Evolutionary conservation across 2,329 filamentous ascomycete species (phyloP).

Genomic region (Xylaria sp.): DNA sequence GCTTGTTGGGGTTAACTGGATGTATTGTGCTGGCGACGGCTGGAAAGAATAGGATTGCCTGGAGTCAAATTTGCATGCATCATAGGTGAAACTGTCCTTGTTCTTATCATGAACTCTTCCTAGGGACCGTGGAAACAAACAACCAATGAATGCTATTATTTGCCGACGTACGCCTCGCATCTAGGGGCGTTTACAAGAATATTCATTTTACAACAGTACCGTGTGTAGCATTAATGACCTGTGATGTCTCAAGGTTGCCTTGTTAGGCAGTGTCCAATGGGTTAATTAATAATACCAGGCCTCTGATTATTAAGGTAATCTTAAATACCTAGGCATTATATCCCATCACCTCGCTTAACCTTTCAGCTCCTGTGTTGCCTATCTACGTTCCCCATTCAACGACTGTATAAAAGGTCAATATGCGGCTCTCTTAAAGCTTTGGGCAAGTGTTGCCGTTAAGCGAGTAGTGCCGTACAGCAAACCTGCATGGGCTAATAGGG

Average conservation of each 20-base stretch:
- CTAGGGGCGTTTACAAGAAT: too few species aligned
- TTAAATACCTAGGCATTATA: background rate
- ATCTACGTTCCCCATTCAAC: background rate
- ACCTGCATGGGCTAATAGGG: background rate
- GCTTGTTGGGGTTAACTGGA: conserved; percentile 59
- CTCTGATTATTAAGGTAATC: background rate
- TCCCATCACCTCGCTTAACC: background rate
- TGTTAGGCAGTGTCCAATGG: background rate
- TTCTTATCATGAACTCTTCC: background rate
- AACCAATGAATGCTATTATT: too few species aligned
- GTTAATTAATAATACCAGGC: too few species aligned
- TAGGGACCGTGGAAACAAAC: background rate
- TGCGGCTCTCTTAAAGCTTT: conserved; percentile 17
- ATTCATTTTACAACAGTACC: too few species aligned
- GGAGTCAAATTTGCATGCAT: too few species aligned
- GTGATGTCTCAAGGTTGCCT: too few species aligned
- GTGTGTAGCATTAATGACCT: too few species aligned
- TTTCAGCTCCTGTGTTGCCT: background rate
- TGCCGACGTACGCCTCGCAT: too few species aligned
- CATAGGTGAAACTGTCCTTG: too few species aligned
- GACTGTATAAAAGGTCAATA: background rate
- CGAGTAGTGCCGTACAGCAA: background rate
- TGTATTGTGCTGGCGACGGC: conserved; percentile 58
- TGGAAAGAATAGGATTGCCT: conserved; percentile 49
- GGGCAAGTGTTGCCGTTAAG: background rate